Conservation (phyloP, 202 grass and related monocot species). For the Alloteropsis angusta region DNA sequence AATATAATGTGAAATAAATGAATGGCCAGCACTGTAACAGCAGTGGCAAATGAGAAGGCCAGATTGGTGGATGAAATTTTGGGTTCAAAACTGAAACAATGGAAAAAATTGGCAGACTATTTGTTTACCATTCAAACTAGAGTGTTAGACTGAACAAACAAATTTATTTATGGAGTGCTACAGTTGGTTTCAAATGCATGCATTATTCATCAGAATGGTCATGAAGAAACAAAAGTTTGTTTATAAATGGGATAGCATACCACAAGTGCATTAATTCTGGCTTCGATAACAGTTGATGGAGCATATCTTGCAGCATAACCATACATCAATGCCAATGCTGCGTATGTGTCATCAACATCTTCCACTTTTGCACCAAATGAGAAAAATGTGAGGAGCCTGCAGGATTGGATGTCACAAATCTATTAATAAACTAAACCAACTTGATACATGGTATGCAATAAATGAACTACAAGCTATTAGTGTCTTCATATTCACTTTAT, state of each 20-base stretch:
- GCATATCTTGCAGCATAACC: slow-evolving; percentile 99
- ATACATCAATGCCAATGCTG: slow-evolving; percentile 94
- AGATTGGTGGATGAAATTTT: background rate
- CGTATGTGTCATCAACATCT: slow-evolving; percentile 93
- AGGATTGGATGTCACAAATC: slow-evolving; percentile 28
- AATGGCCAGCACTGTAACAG: background rate
- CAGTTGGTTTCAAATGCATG: slow-evolving; percentile 9
- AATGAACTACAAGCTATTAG: slow-evolving; percentile 5
- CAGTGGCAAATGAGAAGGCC: background rate
- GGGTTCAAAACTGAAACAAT: background rate
- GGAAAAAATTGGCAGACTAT: background rate
- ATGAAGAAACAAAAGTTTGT: background rate
- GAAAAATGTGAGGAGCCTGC: slow-evolving; percentile 81
- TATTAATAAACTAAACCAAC: slow-evolving; percentile 26
- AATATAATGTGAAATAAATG: background rate
- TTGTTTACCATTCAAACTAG: background rate
- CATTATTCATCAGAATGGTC: background rate
- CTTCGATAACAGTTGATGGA: slow-evolving; percentile 97
- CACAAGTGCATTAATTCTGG: slow-evolving; percentile 97
- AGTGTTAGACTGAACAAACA: background rate
- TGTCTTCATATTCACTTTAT: background rate
- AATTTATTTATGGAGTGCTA: background rate
- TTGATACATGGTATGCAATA: slow-evolving; percentile 11
- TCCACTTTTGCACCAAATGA: slow-evolving; percentile 62
- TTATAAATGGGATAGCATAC: slow-evolving; percentile 37